Evolutionary conservation across 768 basidiomycete species (phyloP).

Genomic region (Cubamyces sp.): DNA sequence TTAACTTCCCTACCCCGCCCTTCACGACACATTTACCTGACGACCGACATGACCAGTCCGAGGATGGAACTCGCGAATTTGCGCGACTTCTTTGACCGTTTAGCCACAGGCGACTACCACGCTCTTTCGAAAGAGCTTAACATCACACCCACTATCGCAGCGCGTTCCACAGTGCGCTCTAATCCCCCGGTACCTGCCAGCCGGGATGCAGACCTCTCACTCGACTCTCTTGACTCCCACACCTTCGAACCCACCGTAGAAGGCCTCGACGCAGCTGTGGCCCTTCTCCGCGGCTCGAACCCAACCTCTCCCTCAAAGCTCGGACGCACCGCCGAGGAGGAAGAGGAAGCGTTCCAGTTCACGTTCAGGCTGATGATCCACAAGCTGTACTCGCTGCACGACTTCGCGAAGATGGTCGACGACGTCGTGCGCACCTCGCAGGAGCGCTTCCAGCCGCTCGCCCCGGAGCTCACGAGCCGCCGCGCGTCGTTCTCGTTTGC

Average conservation of each 20-base stretch:
- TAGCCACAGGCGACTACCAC: conserved; percentile 23
- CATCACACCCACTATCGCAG: neutral
- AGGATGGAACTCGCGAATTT: conserved; percentile 4
- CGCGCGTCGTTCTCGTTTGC: conserved; percentile 13
- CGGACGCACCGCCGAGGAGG: neutral
- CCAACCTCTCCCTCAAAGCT: neutral
- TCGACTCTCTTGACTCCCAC: conserved; percentile 11
- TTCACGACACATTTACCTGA: neutral
- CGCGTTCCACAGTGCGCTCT: neutral
- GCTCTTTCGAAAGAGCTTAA: conserved; percentile 19
- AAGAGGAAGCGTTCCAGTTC: conserved; percentile 40
- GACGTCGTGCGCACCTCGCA: conserved; percentile 33
- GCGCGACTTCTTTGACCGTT: conserved; percentile 24
- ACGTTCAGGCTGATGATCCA: conserved; percentile 72
- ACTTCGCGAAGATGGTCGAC: conserved; percentile 49
- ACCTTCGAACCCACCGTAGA: conserved; percentile 16
- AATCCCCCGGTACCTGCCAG: neutral
- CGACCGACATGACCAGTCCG: neutral
- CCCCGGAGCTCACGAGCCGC: conserved; percentile 1
- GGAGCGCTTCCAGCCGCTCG: conserved; percentile 57
- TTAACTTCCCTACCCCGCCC: neutral
- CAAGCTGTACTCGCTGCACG: conserved; percentile 62
- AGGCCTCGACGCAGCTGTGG: conserved; percentile 18
- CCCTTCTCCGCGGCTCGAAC: conserved; percentile 15
- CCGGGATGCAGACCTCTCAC: conserved; percentile 7